A percentile compares a stretch with the other conserved stretches of the same genome.
Evolutionary conservation across 192 early-diverging fungal genomes (phyloP).

Genomic region (Umbelopsis ramanniana): DNA sequence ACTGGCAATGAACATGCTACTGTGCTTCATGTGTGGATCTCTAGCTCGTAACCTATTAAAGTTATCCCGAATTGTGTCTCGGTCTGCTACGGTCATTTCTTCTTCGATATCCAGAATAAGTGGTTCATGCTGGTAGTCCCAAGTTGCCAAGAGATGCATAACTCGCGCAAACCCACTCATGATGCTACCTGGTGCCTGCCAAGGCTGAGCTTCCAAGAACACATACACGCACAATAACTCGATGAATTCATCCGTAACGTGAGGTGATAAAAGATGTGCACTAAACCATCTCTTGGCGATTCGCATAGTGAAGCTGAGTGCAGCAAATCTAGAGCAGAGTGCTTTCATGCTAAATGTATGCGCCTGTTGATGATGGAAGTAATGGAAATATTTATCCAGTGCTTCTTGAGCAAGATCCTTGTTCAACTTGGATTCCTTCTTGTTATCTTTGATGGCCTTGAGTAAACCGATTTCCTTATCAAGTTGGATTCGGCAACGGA

Average conservation of each 20-base stretch:
- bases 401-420: constrained; percentile 57
- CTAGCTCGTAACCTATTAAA: constrained; percentile 63
- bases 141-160: constrained; percentile 70
- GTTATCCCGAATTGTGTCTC: constrained; percentile 48
- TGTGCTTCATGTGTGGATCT: constrained; percentile 46
- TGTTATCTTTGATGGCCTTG: constrained; percentile 54
- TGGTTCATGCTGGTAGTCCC: constrained; percentile 78
- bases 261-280: constrained; percentile 76
- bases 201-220: constrained; percentile 69
- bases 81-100: constrained; percentile 50
- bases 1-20: constrained; percentile 70
- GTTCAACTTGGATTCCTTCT: constrained; percentile 46
- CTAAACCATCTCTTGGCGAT: constrained; percentile 91
- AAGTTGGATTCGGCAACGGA: constrained; percentile 79
- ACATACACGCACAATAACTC: constrained; percentile 77
- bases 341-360: constrained; percentile 74
- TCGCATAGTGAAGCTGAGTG: constrained; percentile 79
- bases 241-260: constrained; percentile 75
- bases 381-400: constrained; percentile 48
- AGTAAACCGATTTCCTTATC: constrained; percentile 72
- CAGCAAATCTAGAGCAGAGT: constrained; percentile 75
- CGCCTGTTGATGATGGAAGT: constrained; percentile 51
- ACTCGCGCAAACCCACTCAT: constrained; percentile 79
- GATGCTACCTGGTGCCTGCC: constrained; percentile 62
- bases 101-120: constrained; percentile 82